These are phyloP conservation scores for Oxytropis ochrocephala DNA, from an alignment of 306 rosid genomes.

Conservation along the genomic window DNA sequence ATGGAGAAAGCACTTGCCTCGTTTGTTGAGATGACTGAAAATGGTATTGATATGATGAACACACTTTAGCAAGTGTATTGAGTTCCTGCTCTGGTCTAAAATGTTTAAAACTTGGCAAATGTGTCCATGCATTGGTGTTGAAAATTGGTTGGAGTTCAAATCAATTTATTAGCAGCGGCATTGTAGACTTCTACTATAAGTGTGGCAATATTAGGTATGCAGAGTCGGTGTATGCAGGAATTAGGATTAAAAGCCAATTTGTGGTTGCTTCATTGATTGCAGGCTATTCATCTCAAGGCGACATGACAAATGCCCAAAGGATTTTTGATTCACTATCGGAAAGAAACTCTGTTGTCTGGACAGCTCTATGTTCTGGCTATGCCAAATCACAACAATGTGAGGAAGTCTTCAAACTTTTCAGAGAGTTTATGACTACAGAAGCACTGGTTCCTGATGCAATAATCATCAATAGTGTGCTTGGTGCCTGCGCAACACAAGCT, in stretches of 20 bases:
- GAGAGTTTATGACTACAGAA: constrained; percentile 37
- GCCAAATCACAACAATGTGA: constrained; percentile 55
- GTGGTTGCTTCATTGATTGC: constrained; percentile 50
- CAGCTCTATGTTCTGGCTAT: constrained; percentile 67
- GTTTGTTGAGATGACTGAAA: constrained; percentile 46
- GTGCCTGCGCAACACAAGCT: constrained; percentile 69
- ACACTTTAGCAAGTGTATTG: constrained; percentile 64
- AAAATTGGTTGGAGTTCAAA: constrained; percentile 38
- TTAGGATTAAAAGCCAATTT: constrained; percentile 32
- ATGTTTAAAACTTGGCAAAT: constrained; percentile 46
- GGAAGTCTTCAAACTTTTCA: constrained; percentile 49
- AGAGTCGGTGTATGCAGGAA: constrained; percentile 36
- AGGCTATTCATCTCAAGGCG: constrained; percentile 61
- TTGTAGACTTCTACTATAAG: constrained; percentile 69
- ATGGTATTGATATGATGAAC: constrained; percentile 47
- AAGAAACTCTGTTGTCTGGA: constrained; percentile 56
- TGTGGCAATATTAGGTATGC: constrained; percentile 61
- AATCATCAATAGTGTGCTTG: constrained; percentile 47
- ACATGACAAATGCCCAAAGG: constrained; percentile 48
- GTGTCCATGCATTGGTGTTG: constrained; percentile 59
- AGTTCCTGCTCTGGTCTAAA: constrained; percentile 55
- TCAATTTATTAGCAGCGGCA: constrained; percentile 59
- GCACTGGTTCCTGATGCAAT: constrained; percentile 36
- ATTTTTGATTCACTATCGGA: constrained; percentile 54
- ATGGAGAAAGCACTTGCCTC: constrained; percentile 45